Conservation (phyloP, 225 moss, liverwort and hornwort species). For the Asterella californica region DNA sequence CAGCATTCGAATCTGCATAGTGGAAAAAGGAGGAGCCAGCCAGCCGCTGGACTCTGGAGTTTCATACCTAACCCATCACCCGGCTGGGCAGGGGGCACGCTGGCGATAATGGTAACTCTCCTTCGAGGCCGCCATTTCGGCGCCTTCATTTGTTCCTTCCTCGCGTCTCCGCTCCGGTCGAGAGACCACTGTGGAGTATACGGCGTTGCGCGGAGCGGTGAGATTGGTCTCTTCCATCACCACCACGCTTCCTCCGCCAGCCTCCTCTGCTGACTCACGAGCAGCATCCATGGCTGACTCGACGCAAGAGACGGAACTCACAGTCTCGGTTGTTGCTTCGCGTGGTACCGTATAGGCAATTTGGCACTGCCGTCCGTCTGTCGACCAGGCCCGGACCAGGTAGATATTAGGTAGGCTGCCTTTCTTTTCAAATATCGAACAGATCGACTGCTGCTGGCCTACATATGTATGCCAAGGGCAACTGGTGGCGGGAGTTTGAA, state of each 20-base stretch:
- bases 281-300: background rate
- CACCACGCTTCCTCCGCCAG: constrained; percentile 3
- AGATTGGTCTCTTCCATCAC: background rate
- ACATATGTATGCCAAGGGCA: background rate
- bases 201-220: background rate
- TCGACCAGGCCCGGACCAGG: background rate
- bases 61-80: background rate
- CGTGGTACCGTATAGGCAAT: background rate
- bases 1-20: background rate
- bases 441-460: background rate
- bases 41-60: background rate
- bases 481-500: background rate
- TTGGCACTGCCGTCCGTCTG: background rate
- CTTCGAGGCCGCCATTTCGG: background rate
- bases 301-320: background rate
- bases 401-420: constrained; percentile 5
- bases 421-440: background rate
- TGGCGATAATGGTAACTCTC: background rate
- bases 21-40: background rate
- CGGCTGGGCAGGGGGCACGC: background rate
- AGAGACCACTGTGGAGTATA: background rate
- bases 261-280: constrained; percentile 4
- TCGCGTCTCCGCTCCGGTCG: background rate
- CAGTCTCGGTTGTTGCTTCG: background rate
- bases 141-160: background rate